phyloP scores from a whole-genome alignment of 257 asterid species.

The Capsicum chinense region DNA sequence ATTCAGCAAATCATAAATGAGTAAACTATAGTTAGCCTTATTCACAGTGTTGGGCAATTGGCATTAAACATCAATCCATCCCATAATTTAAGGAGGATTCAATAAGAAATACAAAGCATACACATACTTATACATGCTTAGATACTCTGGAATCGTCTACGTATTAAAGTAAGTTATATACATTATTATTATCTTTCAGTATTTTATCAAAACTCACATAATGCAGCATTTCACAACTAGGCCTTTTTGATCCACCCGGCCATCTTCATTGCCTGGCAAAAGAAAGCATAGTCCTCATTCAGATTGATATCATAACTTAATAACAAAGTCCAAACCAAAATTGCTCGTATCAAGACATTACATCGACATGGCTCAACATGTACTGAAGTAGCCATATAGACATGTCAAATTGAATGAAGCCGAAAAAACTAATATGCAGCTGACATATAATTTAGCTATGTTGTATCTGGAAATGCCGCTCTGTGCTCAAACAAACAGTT shows the following conservation, averaged over 20 bases:
- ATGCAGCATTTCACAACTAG: slow-evolving; percentile 70
- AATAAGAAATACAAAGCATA: slow-evolving; percentile 10
- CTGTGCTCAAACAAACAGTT: no score
- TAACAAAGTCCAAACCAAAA: background rate
- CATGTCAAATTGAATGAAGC: background rate
- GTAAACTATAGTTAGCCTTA: slow-evolving; percentile 18
- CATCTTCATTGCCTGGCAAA: slow-evolving; percentile 69
- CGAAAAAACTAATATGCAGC: background rate
- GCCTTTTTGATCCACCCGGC: slow-evolving; percentile 76
- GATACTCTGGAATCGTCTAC: background rate
- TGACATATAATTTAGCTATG: no score
- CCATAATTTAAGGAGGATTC: slow-evolving; percentile 28
- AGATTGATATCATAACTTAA: background rate
- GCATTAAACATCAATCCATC: slow-evolving; percentile 13
- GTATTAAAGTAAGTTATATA: slow-evolving; percentile 33
- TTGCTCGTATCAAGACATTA: background rate
- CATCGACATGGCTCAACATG: no score
- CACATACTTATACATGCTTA: background rate
- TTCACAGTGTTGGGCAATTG: slow-evolving; percentile 19
- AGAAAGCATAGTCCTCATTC: slow-evolving; percentile 10
- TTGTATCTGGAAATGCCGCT: no score
- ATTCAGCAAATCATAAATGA: background rate
- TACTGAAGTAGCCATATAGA: background rate
- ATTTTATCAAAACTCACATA: slow-evolving; percentile 44
- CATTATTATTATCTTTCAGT: slow-evolving; percentile 34